phyloP scores from a whole-genome alignment of 1,284 basidiomycete genomes.

The Heterobasidion irregulare region DNA sequence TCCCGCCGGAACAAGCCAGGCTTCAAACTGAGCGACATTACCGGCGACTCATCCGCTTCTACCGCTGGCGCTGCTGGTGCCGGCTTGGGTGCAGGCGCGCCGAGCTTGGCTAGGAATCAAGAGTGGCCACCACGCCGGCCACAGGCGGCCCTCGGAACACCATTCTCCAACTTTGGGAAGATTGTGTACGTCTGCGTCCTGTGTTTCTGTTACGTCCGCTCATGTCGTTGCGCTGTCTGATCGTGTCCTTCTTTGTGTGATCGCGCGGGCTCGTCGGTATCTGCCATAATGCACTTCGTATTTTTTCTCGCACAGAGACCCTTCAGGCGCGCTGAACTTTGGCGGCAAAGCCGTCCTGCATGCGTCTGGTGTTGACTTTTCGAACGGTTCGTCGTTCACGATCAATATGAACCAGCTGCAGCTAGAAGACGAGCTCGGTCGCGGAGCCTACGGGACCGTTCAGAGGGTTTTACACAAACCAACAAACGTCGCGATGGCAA shows the following conservation, averaged over 20 bases:
- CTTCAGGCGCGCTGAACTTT: constrained; percentile 91
- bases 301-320: constrained; percentile 52
- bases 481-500: constrained; percentile 95
- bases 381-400: constrained; percentile 84
- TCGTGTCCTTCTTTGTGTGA: background rate
- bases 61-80: constrained; percentile 51
- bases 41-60: constrained; percentile 18
- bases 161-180: constrained; percentile 90
- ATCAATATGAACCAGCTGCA: constrained; percentile 97
- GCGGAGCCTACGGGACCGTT: constrained; percentile 96
- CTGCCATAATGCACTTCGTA: background rate
- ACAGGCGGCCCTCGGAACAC: constrained; percentile 46
- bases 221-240: background rate
- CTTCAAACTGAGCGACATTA: constrained; percentile 60
- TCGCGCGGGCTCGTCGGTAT: background rate
- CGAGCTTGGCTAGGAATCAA: constrained; percentile 31
- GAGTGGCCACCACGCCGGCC: constrained; percentile 34
- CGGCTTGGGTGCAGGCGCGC: constrained; percentile 61
- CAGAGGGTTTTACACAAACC: constrained; percentile 93
- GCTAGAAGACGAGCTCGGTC: constrained; percentile 87
- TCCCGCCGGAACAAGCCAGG: constrained; percentile 47
- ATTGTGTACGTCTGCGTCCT: constrained; percentile 67
- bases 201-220: constrained; percentile 1
- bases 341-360: constrained; percentile 90
- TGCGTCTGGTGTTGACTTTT: constrained; percentile 91